Conservation (phyloP, 805 yeast genomes). For the Gaillardinia entomophila region DNA sequence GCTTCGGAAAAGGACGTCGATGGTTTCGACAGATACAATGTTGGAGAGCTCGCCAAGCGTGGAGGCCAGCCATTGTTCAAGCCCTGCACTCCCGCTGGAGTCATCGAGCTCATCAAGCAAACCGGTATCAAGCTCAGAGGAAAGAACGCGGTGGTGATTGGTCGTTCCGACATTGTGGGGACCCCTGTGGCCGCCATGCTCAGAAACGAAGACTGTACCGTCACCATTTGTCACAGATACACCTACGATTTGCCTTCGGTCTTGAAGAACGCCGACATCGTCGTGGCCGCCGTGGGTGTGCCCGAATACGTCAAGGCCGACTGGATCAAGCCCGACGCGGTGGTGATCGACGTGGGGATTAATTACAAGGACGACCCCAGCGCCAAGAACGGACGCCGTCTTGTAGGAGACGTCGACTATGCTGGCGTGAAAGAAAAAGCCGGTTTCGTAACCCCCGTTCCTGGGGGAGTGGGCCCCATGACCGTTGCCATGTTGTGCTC, state of each 20-base stretch:
- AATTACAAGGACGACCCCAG: conserved; percentile 75
- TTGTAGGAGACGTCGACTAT: conserved; percentile 95
- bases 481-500: conserved; percentile 93
- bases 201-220: conserved; percentile 78
- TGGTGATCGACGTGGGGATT: conserved; percentile 93
- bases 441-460: conserved; percentile 85
- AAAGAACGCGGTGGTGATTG: conserved; percentile 82
- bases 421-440: conserved; percentile 60
- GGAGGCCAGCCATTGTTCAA: conserved; percentile 77
- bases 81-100: conserved; percentile 96
- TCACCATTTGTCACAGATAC: conserved; percentile 77
- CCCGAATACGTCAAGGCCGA: conserved; percentile 83
- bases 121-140: conserved; percentile 69
- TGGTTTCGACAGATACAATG: conserved; percentile 84
- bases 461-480: conserved; percentile 99
- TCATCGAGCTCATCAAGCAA: conserved; percentile 70
- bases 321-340: conserved; percentile 79
- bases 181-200: conserved; percentile 84
- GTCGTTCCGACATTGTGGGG: conserved; percentile 95
- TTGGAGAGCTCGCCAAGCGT: conserved; percentile 85
- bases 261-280: conserved; percentile 72
- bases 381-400: conserved; percentile 69
- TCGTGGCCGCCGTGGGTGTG: conserved; percentile 87
- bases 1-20: conserved; percentile 84
- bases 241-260: conserved; percentile 53